These are phyloP conservation scores for Abelmoschus esculentus DNA, from an alignment of 345 rosid species.

Conservation along the genomic window DNA sequence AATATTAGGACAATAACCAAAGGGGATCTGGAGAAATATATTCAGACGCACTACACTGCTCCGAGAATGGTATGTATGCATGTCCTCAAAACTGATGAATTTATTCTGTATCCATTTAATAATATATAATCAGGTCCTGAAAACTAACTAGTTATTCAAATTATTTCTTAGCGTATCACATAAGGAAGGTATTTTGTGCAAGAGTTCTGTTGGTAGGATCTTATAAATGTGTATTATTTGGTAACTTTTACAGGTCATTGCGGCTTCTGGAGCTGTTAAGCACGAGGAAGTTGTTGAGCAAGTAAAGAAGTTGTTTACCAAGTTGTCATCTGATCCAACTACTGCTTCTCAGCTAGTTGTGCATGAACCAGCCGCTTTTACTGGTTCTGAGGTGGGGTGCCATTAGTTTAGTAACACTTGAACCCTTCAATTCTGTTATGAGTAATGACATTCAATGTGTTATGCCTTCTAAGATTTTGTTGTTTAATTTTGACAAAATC, in stretches of 20 bases:
- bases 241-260: slow-evolving; percentile 56
- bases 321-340: slow-evolving; percentile 74
- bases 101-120: not conserved
- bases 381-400: slow-evolving; percentile 86
- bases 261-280: slow-evolving; percentile 96
- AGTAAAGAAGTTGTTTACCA: slow-evolving; percentile 71
- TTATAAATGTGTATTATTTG: not conserved
- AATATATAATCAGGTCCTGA: not conserved
- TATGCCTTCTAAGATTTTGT: slow-evolving; percentile 1
- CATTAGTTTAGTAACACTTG: not conserved
- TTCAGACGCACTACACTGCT: slow-evolving; percentile 91
- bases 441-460: not conserved
- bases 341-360: slow-evolving; percentile 78
- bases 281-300: slow-evolving; percentile 92
- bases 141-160: not conserved
- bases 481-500: slow-evolving; percentile 4
- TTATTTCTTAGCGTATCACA: not conserved
- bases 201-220: not conserved
- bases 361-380: slow-evolving; percentile 65
- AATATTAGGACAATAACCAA: slow-evolving; percentile 75
- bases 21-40: slow-evolving; percentile 70
- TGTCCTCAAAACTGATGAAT: not conserved
- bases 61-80: slow-evolving; percentile 54
- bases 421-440: not conserved
- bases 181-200: not conserved